Evolutionary conservation across 768 basidiomycete species (phyloP).

Genomic region (Terana coerulea): DNA sequence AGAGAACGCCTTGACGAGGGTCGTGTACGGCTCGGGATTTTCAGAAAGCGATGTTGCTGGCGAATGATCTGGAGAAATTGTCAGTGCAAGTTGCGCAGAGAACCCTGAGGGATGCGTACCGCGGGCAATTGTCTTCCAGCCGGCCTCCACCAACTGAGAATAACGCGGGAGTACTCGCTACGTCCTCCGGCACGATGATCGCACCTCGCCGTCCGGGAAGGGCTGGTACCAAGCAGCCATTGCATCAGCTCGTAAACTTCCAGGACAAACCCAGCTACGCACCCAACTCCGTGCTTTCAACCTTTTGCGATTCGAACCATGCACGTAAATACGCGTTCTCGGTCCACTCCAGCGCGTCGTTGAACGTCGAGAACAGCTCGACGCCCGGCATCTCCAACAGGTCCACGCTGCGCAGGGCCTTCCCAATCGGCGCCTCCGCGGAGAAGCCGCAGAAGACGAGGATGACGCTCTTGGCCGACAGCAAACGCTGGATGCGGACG

Average conservation of each 20-base stretch:
- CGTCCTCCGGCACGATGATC: conserved; percentile 41
- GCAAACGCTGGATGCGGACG: conserved; percentile 81
- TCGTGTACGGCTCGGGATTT: conserved; percentile 62
- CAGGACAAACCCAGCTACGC: conserved; percentile 24
- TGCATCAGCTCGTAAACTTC: conserved; percentile 2
- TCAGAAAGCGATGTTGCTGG: conserved; percentile 29
- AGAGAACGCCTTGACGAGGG: conserved; percentile 76
- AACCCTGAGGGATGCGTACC: conserved; percentile 34
- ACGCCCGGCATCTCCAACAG: conserved; percentile 76
- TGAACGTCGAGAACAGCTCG: conserved; percentile 77
- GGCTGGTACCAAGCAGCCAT: conserved; percentile 30
- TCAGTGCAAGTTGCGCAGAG: background rate
- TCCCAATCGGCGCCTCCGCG: conserved; percentile 58
- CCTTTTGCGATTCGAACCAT: conserved; percentile 68
- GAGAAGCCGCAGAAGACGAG: conserved; percentile 87
- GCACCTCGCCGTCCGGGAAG: conserved; percentile 56
- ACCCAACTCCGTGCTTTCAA: conserved; percentile 45
- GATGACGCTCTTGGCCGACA: conserved; percentile 71
- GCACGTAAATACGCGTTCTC: conserved; percentile 89
- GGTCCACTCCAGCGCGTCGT: conserved; percentile 95
- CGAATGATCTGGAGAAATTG: conserved; percentile 12
- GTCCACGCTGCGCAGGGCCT: conserved; percentile 74
- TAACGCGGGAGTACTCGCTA: conserved; percentile 60
- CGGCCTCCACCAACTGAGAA: conserved; percentile 65
- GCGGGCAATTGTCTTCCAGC: conserved; percentile 62